These are phyloP conservation scores for Fusarium camptoceras DNA, from an alignment of 2,329 filamentous ascomycete species.

Conservation along the genomic window DNA sequence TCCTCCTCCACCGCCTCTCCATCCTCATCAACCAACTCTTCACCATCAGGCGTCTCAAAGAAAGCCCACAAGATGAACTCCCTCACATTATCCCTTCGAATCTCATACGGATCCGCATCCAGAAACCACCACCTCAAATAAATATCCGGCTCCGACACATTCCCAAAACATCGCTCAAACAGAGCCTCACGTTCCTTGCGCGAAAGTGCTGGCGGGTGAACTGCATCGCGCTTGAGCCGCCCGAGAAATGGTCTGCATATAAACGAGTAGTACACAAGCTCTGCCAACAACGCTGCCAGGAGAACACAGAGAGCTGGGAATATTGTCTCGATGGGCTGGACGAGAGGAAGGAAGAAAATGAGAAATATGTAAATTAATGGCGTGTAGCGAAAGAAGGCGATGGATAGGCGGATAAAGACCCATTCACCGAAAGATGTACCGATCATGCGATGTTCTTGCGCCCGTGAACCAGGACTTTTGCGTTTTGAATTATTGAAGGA, in stretches of 20 bases:
- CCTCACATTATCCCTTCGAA: constrained; percentile 74
- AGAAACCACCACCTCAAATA: constrained; percentile 76
- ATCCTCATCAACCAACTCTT: constrained; percentile 29
- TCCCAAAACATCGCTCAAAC: constrained; percentile 67
- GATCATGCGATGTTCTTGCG: constrained; percentile 49
- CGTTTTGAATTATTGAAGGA: background rate
- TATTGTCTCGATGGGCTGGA: constrained; percentile 29
- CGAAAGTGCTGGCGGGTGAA: constrained; percentile 57
- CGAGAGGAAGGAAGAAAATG: constrained; percentile 45
- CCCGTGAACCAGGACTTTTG: constrained; percentile 1
- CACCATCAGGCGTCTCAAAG: constrained; percentile 60
- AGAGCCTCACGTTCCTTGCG: constrained; percentile 63
- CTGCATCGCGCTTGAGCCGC: constrained; percentile 54
- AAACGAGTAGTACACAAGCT: constrained; percentile 56
- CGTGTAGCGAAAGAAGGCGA: constrained; percentile 59
- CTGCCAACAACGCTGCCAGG: constrained; percentile 52
- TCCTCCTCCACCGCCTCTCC: constrained; percentile 54
- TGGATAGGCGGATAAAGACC: constrained; percentile 59
- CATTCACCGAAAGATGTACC: constrained; percentile 54
- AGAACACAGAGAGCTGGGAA: constrained; percentile 37
- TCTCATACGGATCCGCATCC: constrained; percentile 66
- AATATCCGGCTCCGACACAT: constrained; percentile 64
- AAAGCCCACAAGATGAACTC: constrained; percentile 78
- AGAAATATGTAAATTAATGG: constrained; percentile 54
- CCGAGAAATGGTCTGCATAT: constrained; percentile 58